These are phyloP conservation scores for Tanacetum coccineum DNA, from an alignment of 129 eudicot species.

Conservation along the genomic window DNA sequence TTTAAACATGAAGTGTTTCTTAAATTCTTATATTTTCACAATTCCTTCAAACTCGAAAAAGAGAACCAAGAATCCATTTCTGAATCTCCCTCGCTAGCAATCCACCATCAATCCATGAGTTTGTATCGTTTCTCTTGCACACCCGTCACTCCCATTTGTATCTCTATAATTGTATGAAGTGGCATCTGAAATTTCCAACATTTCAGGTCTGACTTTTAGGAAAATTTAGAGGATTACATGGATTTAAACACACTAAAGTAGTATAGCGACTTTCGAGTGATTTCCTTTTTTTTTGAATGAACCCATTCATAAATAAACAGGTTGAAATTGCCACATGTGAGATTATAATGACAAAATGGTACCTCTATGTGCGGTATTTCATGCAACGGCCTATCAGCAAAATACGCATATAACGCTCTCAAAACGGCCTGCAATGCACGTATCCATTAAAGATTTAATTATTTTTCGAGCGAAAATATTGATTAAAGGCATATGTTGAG, in stretches of 20 bases:
- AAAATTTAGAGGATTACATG: too few species aligned
- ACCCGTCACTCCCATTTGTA: slow-evolving; percentile 97
- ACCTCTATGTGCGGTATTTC: slow-evolving; percentile 99
- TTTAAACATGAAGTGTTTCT: not conserved
- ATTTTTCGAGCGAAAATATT: not conserved
- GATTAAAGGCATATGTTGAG: not conserved
- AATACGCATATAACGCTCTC: slow-evolving; percentile 96
- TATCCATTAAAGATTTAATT: not conserved
- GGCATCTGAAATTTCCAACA: slow-evolving; percentile 63
- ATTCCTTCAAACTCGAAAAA: slow-evolving; percentile 3
- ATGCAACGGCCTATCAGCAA: slow-evolving; percentile 88
- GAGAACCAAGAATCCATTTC: not conserved
- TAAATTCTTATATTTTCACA: slow-evolving; percentile 13
- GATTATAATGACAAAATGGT: slow-evolving; percentile 12
- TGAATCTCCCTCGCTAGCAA: not conserved
- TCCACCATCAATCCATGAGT: slow-evolving; percentile 67
- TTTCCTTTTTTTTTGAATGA: too few species aligned
- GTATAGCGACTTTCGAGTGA: too few species aligned
- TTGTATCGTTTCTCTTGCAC: slow-evolving; percentile 99
- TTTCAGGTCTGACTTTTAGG: not conserved
- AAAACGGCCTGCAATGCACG: slow-evolving; percentile 65
- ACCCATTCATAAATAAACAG: too few species aligned
- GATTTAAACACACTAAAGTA: too few species aligned
- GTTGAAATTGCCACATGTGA: too few species aligned
- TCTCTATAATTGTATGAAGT: slow-evolving; percentile 97